Evolutionary conservation across 169 alveolate species (phyloP), one percentile per base, ranked within the genome.

Genomic region (Eimeria tenella): DNA sequence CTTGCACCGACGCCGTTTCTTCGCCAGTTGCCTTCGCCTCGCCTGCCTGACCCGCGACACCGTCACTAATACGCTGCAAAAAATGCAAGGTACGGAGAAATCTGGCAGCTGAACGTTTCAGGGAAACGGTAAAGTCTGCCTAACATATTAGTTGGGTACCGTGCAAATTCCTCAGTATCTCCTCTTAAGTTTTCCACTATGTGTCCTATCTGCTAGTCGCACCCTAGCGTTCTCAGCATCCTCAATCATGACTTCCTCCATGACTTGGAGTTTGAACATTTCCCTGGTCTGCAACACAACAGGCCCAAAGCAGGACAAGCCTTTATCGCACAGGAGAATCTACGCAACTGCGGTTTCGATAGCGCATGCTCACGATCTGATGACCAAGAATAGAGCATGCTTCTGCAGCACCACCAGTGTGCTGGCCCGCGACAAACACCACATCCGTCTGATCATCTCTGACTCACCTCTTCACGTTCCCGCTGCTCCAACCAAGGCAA

Each of bases 401-500:
- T 31, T 31, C 42, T 31, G 42, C 42, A 31, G 42, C 42, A 31
- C 42, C 42, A 31, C 42, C 42, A 31, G 2, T 31, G 42, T 31
- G 42, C 42, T 0, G 42, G 42, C 42, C 42, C 2, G 42, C 42
- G 42, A 31, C 42, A 31, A 31, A 31, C 42, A 31, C 42, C 2
- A 31, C 42, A 31, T 31, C 42, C 42, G 42, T 31, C 42, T 31
- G 42, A 31, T 31, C 42, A 31, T 31, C 42, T 31, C 42, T 31
- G 52, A 15, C 63, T 21, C 60, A 90, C 94, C 94, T 95, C 96
- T 4, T 90, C 94, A 63, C 96, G 94, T 71, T 97, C 98, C 60
- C 95, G 95, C 42, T 94, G 89, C 15, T 96, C 96, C 79, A 97
- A 92, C 98, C 98, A 97, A 4, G 98, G 98, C 71, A 97, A 93